Evolutionary conservation across 805 yeast species (phyloP).

Genomic region (Debaryomyces castellii): DNA sequence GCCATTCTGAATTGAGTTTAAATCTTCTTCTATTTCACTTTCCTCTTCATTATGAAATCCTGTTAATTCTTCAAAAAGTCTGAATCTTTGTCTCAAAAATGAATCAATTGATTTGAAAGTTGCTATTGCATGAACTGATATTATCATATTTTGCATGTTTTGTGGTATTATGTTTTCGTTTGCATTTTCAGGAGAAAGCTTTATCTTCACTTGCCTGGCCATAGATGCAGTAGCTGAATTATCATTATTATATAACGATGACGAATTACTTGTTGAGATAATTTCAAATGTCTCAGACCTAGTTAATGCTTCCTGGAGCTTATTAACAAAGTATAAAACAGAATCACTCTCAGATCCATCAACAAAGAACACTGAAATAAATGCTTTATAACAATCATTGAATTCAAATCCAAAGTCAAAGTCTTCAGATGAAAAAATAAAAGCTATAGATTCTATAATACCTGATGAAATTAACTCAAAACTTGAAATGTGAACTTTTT

Average conservation of each 20-base stretch:
- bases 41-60: slow-evolving; percentile 13
- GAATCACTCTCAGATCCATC: slow-evolving; percentile 24
- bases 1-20: slow-evolving; percentile 3
- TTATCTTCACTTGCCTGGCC: slow-evolving; percentile 69
- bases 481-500: slow-evolving; percentile 50
- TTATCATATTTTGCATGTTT: slow-evolving; percentile 30
- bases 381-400: slow-evolving; percentile 42
- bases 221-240: slow-evolving; percentile 53
- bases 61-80: slow-evolving; percentile 23
- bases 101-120: slow-evolving; percentile 53
- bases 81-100: slow-evolving; percentile 44
- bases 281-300: slow-evolving; percentile 75
- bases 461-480: slow-evolving; percentile 77
- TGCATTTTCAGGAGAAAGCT: slow-evolving; percentile 31
- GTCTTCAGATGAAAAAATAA: slow-evolving; percentile 26
- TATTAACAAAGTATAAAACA: slow-evolving; percentile 47
- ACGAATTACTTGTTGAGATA: slow-evolving; percentile 42
- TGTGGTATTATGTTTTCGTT: slow-evolving; percentile 18
- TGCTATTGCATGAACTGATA: slow-evolving; percentile 60
- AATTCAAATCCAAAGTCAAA: slow-evolving; percentile 21
- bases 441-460: slow-evolving; percentile 44
- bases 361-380: slow-evolving; percentile 39
- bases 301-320: slow-evolving; percentile 71
- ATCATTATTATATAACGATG: slow-evolving; percentile 10
- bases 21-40: slow-evolving; percentile 15